Evolutionary conservation across 2,329 filamentous ascomycete species (phyloP).

Genomic region (Colletotrichum siamense): DNA sequence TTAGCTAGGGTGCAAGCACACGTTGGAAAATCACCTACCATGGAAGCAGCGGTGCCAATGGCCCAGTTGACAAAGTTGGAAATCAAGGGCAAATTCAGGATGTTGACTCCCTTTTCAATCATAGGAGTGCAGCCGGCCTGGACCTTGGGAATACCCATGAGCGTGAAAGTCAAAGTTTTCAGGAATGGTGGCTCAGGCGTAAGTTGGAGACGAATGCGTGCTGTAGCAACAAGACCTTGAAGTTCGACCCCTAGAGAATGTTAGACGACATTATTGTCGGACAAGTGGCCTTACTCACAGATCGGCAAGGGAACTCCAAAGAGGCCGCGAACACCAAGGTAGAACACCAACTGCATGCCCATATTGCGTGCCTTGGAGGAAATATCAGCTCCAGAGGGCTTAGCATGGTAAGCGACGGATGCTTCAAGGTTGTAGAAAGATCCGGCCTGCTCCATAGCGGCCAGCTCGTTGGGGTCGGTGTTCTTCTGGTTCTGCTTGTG

Average conservation of each 20-base stretch:
- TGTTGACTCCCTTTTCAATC: slow-evolving; percentile 88
- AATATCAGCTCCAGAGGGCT: slow-evolving; percentile 71
- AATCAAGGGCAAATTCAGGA: slow-evolving; percentile 89
- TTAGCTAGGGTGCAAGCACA: neutral
- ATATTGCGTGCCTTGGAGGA: slow-evolving; percentile 84
- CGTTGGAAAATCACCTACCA: slow-evolving; percentile 42
- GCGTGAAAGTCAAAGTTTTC: slow-evolving; percentile 88
- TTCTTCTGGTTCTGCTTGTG: slow-evolving; percentile 61
- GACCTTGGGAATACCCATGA: slow-evolving; percentile 93
- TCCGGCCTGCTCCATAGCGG: slow-evolving; percentile 87
- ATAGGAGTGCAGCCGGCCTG: slow-evolving; percentile 90
- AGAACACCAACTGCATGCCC: slow-evolving; percentile 79
- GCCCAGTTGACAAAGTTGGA: slow-evolving; percentile 98
- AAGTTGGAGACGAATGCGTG: slow-evolving; percentile 73
- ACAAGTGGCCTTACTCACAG: slow-evolving; percentile 45
- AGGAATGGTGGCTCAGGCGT: slow-evolving; percentile 91
- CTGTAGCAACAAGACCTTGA: slow-evolving; percentile 72
- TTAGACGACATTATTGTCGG: slow-evolving; percentile 58
- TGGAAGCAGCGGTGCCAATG: slow-evolving; percentile 82
- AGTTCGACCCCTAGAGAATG: slow-evolving; percentile 67
- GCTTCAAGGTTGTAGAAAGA: slow-evolving; percentile 87
- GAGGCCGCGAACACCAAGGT: slow-evolving; percentile 85
- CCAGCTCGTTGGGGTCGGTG: slow-evolving; percentile 83
- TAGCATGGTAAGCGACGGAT: slow-evolving; percentile 80
- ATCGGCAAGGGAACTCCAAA: slow-evolving; percentile 90